phyloP scores from a whole-genome alignment of 768 basidiomycete genomes.

The Sarcodon aspratus region DNA sequence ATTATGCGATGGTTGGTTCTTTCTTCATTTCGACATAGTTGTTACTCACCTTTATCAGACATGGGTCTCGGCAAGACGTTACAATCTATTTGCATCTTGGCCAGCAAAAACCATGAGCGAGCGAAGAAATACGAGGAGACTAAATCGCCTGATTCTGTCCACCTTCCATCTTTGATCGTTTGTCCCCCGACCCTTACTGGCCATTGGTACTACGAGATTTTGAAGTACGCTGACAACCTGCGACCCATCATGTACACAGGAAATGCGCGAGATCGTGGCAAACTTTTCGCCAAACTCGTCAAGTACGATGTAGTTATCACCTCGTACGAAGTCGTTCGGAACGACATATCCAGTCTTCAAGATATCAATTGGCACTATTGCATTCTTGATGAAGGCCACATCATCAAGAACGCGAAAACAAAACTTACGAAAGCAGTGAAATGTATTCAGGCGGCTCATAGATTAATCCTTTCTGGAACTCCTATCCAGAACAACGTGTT shows the following conservation, averaged over 20 bases:
- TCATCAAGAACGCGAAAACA: constrained; percentile 98
- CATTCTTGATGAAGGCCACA: constrained; percentile 95
- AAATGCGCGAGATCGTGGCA: constrained; percentile 68
- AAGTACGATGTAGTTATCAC: constrained; percentile 88
- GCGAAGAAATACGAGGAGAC: constrained; percentile 54
- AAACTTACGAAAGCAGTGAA: constrained; percentile 97
- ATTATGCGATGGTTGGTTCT: constrained; percentile 79
- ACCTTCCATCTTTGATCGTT: constrained; percentile 87
- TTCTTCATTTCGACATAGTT: background rate
- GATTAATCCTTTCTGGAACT: constrained; percentile 91
- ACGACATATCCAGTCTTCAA: constrained; percentile 74
- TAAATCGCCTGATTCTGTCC: constrained; percentile 63
- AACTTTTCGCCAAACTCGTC: constrained; percentile 51
- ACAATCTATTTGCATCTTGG: constrained; percentile 94
- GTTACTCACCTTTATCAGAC: constrained; percentile 36
- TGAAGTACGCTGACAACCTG: constrained; percentile 82
- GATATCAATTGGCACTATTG: constrained; percentile 86
- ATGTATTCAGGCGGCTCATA: constrained; percentile 78
- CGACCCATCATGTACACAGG: constrained; percentile 85
- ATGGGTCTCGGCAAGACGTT: constrained; percentile 99
- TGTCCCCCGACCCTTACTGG: constrained; percentile 97
- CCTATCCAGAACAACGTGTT: constrained; percentile 99
- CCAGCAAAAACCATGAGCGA: constrained; percentile 88
- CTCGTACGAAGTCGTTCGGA: constrained; percentile 95
- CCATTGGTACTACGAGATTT: constrained; percentile 98